Evolutionary conservation across 176 grass and related monocot species (phyloP).

Genomic region (Oryza meridionalis): DNA sequence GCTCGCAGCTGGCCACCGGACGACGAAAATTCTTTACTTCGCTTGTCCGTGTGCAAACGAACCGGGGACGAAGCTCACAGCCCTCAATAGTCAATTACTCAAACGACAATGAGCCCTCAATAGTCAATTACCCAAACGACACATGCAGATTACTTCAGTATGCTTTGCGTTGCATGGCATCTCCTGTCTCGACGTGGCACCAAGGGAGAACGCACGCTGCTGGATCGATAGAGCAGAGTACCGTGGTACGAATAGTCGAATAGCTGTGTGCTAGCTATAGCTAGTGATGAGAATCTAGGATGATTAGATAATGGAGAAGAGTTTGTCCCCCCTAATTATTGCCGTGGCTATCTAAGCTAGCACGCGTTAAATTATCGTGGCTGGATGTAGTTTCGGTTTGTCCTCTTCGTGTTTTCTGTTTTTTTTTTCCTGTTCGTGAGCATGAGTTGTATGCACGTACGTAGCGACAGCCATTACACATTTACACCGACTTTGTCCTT

Average conservation of each 20-base stretch:
- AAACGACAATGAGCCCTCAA: background rate
- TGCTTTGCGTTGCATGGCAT: background rate
- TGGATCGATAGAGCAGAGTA: background rate
- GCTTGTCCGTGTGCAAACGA: background rate
- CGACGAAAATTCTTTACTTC: background rate
- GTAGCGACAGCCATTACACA: constrained; percentile 32
- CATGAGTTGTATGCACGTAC: constrained; percentile 44
- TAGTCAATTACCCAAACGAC: background rate
- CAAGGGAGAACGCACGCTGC: background rate
- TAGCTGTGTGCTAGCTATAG: background rate
- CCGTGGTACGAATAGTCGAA: background rate
- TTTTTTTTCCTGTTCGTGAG: background rate
- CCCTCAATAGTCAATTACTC: background rate
- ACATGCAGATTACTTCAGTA: background rate
- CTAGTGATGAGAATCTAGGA: constrained; percentile 20
- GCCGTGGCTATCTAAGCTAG: constrained; percentile 6
- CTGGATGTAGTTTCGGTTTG: constrained; percentile 16
- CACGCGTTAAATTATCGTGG: constrained; percentile 18
- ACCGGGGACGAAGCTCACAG: constrained; percentile 31
- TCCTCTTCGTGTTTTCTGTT: background rate
- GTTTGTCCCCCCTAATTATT: background rate
- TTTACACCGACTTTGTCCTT: constrained; percentile 35
- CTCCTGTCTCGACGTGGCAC: background rate
- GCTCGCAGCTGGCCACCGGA: background rate
- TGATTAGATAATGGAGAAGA: constrained; percentile 6